Evolutionary conservation across 2,329 filamentous ascomycete species (phyloP).

Genomic region (Nothophoma quercina): DNA sequence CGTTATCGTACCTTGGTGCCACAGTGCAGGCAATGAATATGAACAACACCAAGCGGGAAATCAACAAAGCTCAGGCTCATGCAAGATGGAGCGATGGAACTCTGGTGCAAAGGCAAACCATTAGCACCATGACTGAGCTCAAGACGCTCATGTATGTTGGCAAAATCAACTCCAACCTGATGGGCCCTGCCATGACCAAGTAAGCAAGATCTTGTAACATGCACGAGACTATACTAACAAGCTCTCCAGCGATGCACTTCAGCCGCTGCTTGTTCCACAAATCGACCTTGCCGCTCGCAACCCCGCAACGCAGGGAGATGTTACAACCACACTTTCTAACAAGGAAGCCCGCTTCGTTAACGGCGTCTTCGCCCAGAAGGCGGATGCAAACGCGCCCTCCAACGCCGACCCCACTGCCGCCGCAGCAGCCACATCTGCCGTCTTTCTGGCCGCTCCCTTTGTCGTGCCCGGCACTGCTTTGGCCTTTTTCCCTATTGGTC

Average conservation of each 20-base stretch:
- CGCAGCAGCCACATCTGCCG: constrained; percentile 51
- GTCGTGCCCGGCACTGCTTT: constrained; percentile 73
- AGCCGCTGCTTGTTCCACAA: constrained; percentile 71
- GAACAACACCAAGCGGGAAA: constrained; percentile 41
- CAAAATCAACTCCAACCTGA: constrained; percentile 66
- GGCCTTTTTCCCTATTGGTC: constrained; percentile 73
- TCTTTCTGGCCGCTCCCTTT: constrained; percentile 60
- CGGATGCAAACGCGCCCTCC: constrained; percentile 57
- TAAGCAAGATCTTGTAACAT: constrained; percentile 52
- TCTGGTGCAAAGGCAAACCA: constrained; percentile 40
- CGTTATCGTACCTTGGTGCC: constrained; percentile 52
- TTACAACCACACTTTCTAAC: constrained; percentile 71
- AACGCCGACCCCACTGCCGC: constrained; percentile 52
- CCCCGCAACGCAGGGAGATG: constrained; percentile 55
- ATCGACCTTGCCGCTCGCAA: constrained; percentile 70
- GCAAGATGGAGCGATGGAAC: constrained; percentile 30
- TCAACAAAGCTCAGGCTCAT: constrained; percentile 30
- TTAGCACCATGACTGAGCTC: constrained; percentile 49
- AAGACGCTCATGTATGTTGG: constrained; percentile 74
- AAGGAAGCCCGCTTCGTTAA: constrained; percentile 76
- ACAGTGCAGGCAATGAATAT: constrained; percentile 51
- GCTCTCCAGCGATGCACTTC: constrained; percentile 61
- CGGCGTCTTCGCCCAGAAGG: constrained; percentile 70
- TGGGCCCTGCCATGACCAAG: constrained; percentile 66
- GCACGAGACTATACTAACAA: constrained; percentile 19